Conservation (phyloP, 805 yeast species). For the Yarrowia sp. region DNA sequence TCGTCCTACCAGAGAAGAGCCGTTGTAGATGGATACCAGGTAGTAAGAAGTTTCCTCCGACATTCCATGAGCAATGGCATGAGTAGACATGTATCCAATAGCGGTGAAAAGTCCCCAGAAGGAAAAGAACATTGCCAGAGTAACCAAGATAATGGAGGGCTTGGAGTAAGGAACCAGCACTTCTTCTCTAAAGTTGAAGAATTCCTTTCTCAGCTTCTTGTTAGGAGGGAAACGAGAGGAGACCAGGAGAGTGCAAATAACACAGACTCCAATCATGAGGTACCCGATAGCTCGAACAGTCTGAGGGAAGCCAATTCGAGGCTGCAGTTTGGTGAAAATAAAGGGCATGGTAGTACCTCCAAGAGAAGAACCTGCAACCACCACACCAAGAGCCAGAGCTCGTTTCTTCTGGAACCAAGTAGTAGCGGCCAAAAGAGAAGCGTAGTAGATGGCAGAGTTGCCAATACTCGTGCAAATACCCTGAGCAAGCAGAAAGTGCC, state of each 20-base stretch:
- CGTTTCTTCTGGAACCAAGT: slow-evolving; percentile 61
- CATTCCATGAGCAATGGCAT: slow-evolving; percentile 41
- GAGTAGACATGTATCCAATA: slow-evolving; percentile 55
- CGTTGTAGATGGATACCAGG: slow-evolving; percentile 48
- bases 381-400: slow-evolving; percentile 59
- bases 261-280: slow-evolving; percentile 33
- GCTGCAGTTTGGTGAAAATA: slow-evolving; percentile 46
- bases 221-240: slow-evolving; percentile 35
- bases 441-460: slow-evolving; percentile 46
- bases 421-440: slow-evolving; percentile 47
- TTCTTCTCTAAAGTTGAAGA: slow-evolving; percentile 31
- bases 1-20: slow-evolving; percentile 53
- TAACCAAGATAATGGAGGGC: slow-evolving; percentile 32
- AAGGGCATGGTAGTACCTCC: slow-evolving; percentile 65
- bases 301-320: slow-evolving; percentile 56
- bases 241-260: slow-evolving; percentile 38
- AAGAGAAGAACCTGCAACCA: slow-evolving; percentile 62
- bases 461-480: slow-evolving; percentile 51
- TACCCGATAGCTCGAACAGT: slow-evolving; percentile 50
- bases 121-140: slow-evolving; percentile 37
- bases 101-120: slow-evolving; percentile 54
- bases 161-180: background rate
- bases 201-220: slow-evolving; percentile 26
- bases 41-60: slow-evolving; percentile 34
- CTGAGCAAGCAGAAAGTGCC: slow-evolving; percentile 58